A percentile compares a stretch with the other conserved stretches of the same genome.
phyloP scores from a whole-genome alignment of 2,329 filamentous ascomycete genomes.

The Biscogniauxia mediterranea region DNA sequence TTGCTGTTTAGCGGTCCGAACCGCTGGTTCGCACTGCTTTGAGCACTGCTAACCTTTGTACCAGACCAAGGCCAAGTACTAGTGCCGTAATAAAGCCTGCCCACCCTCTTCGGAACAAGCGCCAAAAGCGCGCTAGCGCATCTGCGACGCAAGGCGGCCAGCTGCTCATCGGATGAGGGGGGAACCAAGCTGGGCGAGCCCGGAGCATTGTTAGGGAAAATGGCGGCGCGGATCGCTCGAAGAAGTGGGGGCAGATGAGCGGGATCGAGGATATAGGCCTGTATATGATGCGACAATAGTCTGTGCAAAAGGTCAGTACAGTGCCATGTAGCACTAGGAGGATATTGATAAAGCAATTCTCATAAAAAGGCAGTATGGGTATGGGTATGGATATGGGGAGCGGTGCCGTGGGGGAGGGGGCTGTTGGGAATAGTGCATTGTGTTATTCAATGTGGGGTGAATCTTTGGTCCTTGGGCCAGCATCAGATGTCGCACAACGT shows the following conservation, averaged over 20 bases:
- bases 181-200: conserved; percentile 61
- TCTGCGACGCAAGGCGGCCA: conserved; percentile 60
- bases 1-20: conserved; percentile 27
- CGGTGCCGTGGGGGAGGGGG: conserved; percentile 26
- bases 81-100: conserved; percentile 47
- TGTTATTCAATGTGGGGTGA: conserved; percentile 12
- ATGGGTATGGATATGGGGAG: conserved; percentile 10
- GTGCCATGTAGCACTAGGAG: conserved; percentile 18
- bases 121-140: conserved; percentile 61
- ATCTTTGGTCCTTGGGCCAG: conserved; percentile 17
- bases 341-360: conserved; percentile 24
- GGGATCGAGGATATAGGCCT: conserved; percentile 59
- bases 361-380: conserved; percentile 9
- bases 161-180: conserved; percentile 58
- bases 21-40: conserved; percentile 23
- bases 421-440: conserved; percentile 14
- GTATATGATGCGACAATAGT: conserved; percentile 57
- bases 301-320: conserved; percentile 40
- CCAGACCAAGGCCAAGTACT: conserved; percentile 35
- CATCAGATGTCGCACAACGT: conserved; percentile 15
- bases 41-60: conserved; percentile 24
- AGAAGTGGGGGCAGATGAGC: conserved; percentile 65
- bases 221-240: conserved; percentile 67
- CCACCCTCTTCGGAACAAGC: conserved; percentile 46
- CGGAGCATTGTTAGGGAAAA: conserved; percentile 84